Evolutionary conservation across 202 grass and related monocot species (phyloP).

Genomic region (Carex arenaria): DNA sequence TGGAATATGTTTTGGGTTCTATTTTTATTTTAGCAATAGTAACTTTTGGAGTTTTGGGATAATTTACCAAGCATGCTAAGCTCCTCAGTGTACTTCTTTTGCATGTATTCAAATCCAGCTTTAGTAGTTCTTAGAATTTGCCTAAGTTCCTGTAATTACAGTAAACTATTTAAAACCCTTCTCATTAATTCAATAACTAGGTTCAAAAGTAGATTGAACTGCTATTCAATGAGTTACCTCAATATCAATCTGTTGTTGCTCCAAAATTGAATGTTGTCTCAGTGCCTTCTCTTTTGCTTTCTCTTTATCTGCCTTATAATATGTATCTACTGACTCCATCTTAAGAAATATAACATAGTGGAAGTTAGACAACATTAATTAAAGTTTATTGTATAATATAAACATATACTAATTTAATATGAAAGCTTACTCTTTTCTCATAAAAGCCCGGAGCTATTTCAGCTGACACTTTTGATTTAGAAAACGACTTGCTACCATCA

Average conservation of each 20-base stretch:
- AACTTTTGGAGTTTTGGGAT: constrained; percentile 6
- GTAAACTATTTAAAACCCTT: constrained; percentile 28
- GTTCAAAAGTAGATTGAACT: constrained; percentile 24
- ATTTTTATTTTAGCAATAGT: neutral
- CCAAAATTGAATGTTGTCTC: constrained; percentile 63
- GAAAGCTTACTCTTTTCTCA: constrained; percentile 60
- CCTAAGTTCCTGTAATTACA: constrained; percentile 66
- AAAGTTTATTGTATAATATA: neutral
- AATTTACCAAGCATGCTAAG: constrained; percentile 66
- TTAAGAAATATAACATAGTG: constrained; percentile 38
- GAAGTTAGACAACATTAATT: neutral
- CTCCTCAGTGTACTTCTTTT: constrained; percentile 78
- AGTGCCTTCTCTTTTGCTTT: constrained; percentile 48
- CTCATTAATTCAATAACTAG: constrained; percentile 19
- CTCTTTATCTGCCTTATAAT: constrained; percentile 56
- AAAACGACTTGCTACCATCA: constrained; percentile 77
- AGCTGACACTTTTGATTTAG: constrained; percentile 70
- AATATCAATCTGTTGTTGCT: constrained; percentile 74
- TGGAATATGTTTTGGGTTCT: neutral
- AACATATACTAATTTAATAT: neutral
- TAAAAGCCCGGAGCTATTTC: constrained; percentile 36
- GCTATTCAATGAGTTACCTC: constrained; percentile 40
- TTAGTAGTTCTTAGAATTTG: constrained; percentile 59
- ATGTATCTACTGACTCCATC: constrained; percentile 47
- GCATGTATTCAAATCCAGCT: constrained; percentile 80